Conservation (phyloP, 2,329 filamentous ascomycete genomes). For the Cercospora sp. region DNA sequence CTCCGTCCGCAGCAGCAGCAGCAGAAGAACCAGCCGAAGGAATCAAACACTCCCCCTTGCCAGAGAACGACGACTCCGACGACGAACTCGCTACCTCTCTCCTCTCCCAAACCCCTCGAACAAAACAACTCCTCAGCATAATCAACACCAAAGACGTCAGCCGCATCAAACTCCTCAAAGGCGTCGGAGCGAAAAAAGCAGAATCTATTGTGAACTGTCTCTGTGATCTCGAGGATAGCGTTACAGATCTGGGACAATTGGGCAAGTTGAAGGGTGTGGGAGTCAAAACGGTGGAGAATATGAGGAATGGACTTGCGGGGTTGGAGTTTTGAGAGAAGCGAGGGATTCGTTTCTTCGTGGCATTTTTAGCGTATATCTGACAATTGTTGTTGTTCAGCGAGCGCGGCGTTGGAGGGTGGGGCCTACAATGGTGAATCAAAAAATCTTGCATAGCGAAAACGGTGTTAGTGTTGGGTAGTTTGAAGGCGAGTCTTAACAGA, state of each 20-base stretch:
- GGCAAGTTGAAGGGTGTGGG: slow-evolving; percentile 53
- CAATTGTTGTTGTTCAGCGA: slow-evolving; percentile 6
- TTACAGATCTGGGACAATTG: slow-evolving; percentile 46
- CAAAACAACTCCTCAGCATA: slow-evolving; percentile 64
- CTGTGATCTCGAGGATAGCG: slow-evolving; percentile 46
- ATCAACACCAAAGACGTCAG: slow-evolving; percentile 70
- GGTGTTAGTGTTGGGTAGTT: not conserved
- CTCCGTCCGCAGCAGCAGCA: not conserved
- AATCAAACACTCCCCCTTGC: slow-evolving; percentile 22
- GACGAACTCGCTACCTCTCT: slow-evolving; percentile 35
- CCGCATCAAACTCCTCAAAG: slow-evolving; percentile 66
- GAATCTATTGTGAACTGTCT: slow-evolving; percentile 53
- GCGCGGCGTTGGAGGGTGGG: slow-evolving; percentile 7
- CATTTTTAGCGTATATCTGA: not conserved
- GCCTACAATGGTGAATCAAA: not conserved
- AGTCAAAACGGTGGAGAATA: slow-evolving; percentile 53
- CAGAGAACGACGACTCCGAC: slow-evolving; percentile 32
- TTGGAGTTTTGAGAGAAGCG: not conserved
- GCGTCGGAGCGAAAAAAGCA: slow-evolving; percentile 72
- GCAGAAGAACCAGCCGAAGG: not conserved
- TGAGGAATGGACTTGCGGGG: slow-evolving; percentile 44
- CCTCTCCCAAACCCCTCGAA: slow-evolving; percentile 54
- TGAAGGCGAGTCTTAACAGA: not conserved
- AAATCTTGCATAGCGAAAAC: not conserved
- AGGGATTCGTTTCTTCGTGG: not conserved